phyloP scores from a whole-genome alignment of 2,329 filamentous ascomycete species.

The Aspergillus pseudoterreus region DNA sequence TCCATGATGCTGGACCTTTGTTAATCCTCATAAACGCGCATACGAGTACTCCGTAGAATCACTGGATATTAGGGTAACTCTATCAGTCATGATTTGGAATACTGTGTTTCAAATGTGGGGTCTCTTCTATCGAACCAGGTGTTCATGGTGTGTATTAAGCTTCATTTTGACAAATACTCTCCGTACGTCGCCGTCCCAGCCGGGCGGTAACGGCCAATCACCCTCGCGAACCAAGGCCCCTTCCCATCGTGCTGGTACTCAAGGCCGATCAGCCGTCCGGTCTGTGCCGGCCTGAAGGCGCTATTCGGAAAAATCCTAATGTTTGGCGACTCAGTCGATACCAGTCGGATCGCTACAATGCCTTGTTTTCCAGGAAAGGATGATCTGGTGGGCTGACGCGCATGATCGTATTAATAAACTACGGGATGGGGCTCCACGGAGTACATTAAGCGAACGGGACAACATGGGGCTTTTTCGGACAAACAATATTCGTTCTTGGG shows the following conservation, averaged over 20 bases:
- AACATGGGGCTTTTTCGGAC: not conserved
- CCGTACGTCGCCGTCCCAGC: not conserved
- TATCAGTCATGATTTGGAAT: not conserved
- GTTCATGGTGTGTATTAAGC: not conserved
- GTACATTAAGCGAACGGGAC: not conserved
- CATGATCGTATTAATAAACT: too few relatives aligned
- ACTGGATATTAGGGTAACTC: too few relatives aligned
- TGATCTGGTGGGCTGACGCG: too few relatives aligned
- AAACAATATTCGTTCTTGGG: not conserved
- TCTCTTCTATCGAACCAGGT: not conserved
- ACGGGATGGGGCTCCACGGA: too few relatives aligned
- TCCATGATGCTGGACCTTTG: too few relatives aligned
- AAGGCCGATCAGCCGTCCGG: not conserved
- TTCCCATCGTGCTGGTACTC: not conserved
- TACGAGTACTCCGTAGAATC: too few relatives aligned
- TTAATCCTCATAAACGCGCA: too few relatives aligned
- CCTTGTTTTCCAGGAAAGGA: too few relatives aligned
- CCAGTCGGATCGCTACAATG: not conserved
- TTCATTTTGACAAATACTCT: conserved; percentile 1
- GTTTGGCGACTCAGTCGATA: not conserved
- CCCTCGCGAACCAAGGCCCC: not conserved
- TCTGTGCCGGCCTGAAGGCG: not conserved
- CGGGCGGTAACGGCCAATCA: not conserved
- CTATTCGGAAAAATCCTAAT: not conserved
- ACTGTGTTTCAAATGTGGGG: not conserved